A percentile compares a stretch with the other conserved stretches of the same genome.
These are phyloP conservation scores for Leishmania braziliensis DNA, from an alignment of 208 protist genomes.

Conservation along the genomic window DNA sequence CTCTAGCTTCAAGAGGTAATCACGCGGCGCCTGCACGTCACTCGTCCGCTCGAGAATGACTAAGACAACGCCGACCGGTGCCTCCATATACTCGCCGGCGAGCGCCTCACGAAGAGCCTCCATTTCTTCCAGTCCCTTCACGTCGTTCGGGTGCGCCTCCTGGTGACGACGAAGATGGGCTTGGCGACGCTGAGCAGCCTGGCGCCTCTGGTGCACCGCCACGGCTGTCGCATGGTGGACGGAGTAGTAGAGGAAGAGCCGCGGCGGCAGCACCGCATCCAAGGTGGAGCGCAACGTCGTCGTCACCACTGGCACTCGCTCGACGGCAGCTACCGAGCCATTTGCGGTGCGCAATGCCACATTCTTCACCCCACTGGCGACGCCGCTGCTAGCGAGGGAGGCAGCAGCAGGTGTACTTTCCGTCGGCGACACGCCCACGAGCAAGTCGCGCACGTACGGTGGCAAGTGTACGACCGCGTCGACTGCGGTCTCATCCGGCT, in stretches of 20 bases:
- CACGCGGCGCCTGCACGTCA: constrained; percentile 32
- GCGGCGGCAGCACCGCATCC: constrained; percentile 45
- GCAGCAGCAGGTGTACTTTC: background rate
- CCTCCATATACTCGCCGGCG: constrained; percentile 4
- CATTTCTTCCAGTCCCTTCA: constrained; percentile 17
- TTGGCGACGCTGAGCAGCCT: constrained; percentile 12
- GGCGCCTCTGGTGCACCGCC: constrained; percentile 31
- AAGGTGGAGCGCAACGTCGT: constrained; percentile 24
- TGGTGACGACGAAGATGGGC: constrained; percentile 6
- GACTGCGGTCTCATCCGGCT: background rate
- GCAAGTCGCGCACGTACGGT: constrained; percentile 19
- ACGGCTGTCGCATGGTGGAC: constrained; percentile 23
- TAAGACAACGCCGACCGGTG: constrained; percentile 33
- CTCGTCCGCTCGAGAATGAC: constrained; percentile 53
- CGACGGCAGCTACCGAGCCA: background rate
- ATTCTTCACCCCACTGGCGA: background rate
- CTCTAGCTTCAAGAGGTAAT: constrained; percentile 43
- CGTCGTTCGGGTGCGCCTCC: constrained; percentile 23
- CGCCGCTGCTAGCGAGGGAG: background rate
- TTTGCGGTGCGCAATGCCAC: background rate
- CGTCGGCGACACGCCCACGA: constrained; percentile 2
- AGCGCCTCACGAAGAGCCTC: constrained; percentile 13
- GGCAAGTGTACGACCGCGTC: constrained; percentile 18
- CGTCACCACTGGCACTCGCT: constrained; percentile 24
- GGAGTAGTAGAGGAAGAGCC: constrained; percentile 38